These are phyloP conservation scores for Trichoderma orchidacearum DNA, from an alignment of 495 filamentous ascomycete genomes.

Conservation along the genomic window DNA sequence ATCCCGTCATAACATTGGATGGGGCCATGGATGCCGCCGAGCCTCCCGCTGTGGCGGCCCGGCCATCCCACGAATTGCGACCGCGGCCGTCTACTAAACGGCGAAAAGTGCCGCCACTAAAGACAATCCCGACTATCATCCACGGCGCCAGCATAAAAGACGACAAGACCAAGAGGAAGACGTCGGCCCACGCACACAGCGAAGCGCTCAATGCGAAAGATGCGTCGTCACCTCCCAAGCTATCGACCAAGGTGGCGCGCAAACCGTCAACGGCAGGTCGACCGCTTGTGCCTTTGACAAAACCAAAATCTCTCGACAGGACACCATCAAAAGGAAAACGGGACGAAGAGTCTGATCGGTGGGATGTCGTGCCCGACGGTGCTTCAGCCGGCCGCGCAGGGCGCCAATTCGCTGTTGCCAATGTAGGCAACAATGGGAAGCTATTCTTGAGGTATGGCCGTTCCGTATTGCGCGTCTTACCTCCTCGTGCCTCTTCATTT, in stretches of 20 bases:
- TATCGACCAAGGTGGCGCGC: background rate
- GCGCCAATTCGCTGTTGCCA: slow-evolving; percentile 82
- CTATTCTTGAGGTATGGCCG: slow-evolving; percentile 86
- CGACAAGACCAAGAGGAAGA: background rate
- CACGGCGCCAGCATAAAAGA: background rate
- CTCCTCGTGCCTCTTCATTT: too few species aligned
- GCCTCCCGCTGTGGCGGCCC: background rate
- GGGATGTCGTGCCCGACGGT: slow-evolving; percentile 35
- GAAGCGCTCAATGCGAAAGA: slow-evolving; percentile 14
- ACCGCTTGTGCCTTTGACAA: slow-evolving; percentile 27
- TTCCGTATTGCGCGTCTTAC: background rate
- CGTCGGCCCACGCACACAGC: background rate
- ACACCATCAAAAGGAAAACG: slow-evolving; percentile 9
- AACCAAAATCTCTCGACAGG: slow-evolving; percentile 24
- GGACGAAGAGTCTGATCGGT: slow-evolving; percentile 22
- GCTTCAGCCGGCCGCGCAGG: slow-evolving; percentile 42
- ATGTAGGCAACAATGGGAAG: slow-evolving; percentile 84
- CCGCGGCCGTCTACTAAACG: background rate
- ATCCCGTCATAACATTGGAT: background rate
- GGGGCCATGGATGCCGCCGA: background rate
- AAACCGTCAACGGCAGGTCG: slow-evolving; percentile 2
- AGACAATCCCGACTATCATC: background rate
- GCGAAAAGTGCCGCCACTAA: background rate
- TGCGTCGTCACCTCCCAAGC: slow-evolving; percentile 7
- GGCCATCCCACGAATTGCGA: background rate